These are phyloP conservation scores for Colletotrichum melonis DNA, from an alignment of 2,329 filamentous ascomycete species.

Conservation along the genomic window DNA sequence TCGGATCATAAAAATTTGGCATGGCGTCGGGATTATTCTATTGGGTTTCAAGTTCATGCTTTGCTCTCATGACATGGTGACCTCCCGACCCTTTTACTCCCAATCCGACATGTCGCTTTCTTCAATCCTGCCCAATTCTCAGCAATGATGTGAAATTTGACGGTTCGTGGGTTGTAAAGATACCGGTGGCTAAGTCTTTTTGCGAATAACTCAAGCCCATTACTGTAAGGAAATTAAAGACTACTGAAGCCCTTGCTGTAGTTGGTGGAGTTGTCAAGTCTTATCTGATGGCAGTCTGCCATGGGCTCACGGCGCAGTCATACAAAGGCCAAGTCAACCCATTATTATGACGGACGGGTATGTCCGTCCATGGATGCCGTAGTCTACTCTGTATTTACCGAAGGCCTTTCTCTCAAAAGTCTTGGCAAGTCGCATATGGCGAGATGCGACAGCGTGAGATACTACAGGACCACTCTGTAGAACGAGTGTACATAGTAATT, in stretches of 20 bases:
- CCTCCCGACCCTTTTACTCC: neutral
- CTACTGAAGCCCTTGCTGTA: too few relatives aligned
- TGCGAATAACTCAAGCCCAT: neutral
- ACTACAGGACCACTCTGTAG: neutral
- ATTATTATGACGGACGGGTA: neutral
- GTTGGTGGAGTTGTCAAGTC: too few relatives aligned
- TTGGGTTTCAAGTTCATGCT: constrained; percentile 27
- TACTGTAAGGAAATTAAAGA: neutral
- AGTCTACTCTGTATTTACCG: neutral
- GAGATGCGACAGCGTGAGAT: neutral
- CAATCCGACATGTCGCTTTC: neutral
- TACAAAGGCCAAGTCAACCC: neutral
- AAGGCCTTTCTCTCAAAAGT: neutral
- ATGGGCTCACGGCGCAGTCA: neutral
- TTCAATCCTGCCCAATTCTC: neutral
- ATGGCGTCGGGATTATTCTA: constrained; percentile 36
- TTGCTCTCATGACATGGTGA: neutral
- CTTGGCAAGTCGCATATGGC: neutral
- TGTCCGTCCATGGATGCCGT: neutral
- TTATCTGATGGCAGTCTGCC: neutral
- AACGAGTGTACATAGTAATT: neutral
- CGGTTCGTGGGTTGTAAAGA: neutral
- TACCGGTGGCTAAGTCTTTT: neutral
- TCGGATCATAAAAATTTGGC: constrained; percentile 34
- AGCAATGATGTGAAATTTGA: neutral